Evolutionary conservation across 306 rosid genomes (phyloP), one percentile per base, ranked within the genome.

Genomic region (Senna siamea): DNA sequence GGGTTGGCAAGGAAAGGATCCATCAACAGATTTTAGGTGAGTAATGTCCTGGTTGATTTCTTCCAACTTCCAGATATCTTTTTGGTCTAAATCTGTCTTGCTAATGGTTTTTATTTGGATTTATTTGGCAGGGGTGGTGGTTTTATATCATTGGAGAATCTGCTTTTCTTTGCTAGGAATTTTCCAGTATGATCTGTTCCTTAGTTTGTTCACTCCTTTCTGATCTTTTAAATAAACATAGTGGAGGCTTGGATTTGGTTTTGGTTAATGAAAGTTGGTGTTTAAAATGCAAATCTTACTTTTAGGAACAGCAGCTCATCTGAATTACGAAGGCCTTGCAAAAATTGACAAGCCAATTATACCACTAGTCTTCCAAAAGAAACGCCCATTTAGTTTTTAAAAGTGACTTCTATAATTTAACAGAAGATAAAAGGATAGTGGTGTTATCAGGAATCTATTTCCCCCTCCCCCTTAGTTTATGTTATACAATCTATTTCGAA

Each of bases 1-100:
- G 99, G 99, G 99, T 41, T 95, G 99, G 99, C 99, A 95, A 87
- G 99, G 99, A 69, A 95, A 95, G 85, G 99, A 95, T 76, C 99
- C 99, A 63, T 92, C 99, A 71, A 95, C 99, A 61, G 99, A 95
- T 84, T 95, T 95, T 86, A 90, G 99, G 99, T 95, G 76, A 59
- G 69, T 69, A 53, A 18, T 43, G 66, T 82, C 61, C 63, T 77
- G 23, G 17, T 50, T 15, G 66, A 67, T 63, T 40, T 23, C 14
- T 48, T 56, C 23, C 65, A 57, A 35, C 28, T 77, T 72, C 58
- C 69, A 71, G 41, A 69, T 73, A 11, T 59, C 64, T 34, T 55
- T 20, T 44, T 46, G 32, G 7, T 57, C 14, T 40, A 70, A 70
- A 40, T 50, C 54, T 57, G 60, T 34, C 38, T 69, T 63, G 41